These are phyloP conservation scores for Leucosporidium creatinivorum DNA, from an alignment of 768 basidiomycete species.

Conservation along the genomic window DNA sequence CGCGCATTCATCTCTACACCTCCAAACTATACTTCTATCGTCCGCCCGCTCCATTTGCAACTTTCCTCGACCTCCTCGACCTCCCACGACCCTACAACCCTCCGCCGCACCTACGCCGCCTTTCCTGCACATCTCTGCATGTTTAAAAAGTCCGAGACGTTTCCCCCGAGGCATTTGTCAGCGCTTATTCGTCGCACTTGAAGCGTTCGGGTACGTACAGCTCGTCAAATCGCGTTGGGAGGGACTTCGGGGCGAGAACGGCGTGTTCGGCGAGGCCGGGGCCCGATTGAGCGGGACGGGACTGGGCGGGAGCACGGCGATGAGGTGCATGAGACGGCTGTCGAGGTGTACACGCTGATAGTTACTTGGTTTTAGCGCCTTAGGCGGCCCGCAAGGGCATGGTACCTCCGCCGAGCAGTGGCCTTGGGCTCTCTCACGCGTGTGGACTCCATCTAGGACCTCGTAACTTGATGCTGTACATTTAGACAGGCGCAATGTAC, in stretches of 20 bases:
- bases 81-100: no score
- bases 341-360: background rate
- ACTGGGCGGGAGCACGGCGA: no score
- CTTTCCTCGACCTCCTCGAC: no score
- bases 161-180: no score
- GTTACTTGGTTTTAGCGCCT: conserved; percentile 23
- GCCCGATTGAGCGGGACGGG: background rate
- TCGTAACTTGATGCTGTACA: background rate
- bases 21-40: no score
- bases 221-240: background rate
- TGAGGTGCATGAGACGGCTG: background rate
- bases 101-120: no score
- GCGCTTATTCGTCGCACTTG: conserved; percentile 36
- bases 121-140: no score
- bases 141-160: no score
- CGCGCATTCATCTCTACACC: no score
- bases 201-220: conserved; percentile 36
- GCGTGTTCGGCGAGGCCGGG: background rate
- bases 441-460: background rate
- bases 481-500: no score
- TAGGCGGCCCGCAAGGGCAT: conserved; percentile 36
- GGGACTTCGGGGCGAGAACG: background rate
- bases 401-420: background rate
- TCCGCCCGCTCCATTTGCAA: no score
- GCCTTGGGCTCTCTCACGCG: background rate